phyloP scores from a whole-genome alignment of 306 rosid genomes.

The Argentina anserina region DNA sequence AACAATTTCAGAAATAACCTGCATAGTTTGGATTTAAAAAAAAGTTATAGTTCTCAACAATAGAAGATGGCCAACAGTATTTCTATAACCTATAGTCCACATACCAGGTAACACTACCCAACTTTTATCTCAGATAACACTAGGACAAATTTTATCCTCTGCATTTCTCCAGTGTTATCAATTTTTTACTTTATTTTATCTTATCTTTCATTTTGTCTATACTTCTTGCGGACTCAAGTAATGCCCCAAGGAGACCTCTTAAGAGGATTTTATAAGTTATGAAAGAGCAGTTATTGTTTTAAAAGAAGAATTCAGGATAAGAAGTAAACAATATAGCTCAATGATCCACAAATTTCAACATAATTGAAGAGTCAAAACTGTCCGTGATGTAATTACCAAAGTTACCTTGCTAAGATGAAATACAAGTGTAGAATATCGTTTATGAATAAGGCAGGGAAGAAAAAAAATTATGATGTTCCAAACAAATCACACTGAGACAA shows the following conservation, averaged over 20 bases:
- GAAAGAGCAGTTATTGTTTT: neutral
- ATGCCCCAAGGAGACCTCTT: neutral
- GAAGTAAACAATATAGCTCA: neutral
- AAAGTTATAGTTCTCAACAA: neutral
- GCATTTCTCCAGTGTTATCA: neutral
- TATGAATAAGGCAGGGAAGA: neutral
- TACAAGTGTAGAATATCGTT: neutral
- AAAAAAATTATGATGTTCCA: neutral
- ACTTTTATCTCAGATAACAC: too few relatives aligned
- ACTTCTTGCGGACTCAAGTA: neutral
- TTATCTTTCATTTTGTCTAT: neutral
- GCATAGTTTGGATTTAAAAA: slow-evolving; percentile 5
- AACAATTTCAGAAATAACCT: slow-evolving; percentile 88
- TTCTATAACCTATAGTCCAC: neutral
- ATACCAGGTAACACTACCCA: neutral
- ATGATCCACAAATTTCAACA: neutral
- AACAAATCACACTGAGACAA: neutral
- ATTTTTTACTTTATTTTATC: neutral
- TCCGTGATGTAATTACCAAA: neutral
- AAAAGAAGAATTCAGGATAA: neutral
- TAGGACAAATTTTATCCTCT: neutral
- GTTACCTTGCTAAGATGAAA: neutral
- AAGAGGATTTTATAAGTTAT: neutral
- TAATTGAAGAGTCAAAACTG: neutral
- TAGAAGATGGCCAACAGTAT: neutral